A percentile compares a stretch with the other conserved stretches of the same genome.
Conservation (phyloP, 2,329 filamentous ascomycete genomes). For the Sporothrix humicola region DNA sequence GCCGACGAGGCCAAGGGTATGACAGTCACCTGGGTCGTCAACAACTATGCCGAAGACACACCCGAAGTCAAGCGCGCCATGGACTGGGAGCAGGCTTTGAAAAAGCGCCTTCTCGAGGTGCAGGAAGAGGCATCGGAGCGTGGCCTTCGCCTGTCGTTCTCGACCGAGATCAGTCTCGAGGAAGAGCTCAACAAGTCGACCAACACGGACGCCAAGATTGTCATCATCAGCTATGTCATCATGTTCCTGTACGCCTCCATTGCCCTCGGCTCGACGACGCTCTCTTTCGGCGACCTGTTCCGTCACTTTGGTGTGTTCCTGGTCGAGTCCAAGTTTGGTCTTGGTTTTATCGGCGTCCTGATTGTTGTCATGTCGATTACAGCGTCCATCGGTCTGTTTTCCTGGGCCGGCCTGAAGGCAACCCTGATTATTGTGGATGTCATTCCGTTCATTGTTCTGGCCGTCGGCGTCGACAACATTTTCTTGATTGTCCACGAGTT, state of each 20-base stretch:
- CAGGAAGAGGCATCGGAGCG: conserved; percentile 78
- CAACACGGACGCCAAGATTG: conserved; percentile 96
- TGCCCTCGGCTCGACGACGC: conserved; percentile 84
- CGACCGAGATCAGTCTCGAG: conserved; percentile 91
- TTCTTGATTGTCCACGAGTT: conserved; percentile 99
- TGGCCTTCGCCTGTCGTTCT: conserved; percentile 89
- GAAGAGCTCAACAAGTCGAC: conserved; percentile 97
- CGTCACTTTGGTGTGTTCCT: conserved; percentile 82
- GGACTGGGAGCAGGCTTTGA: conserved; percentile 86
- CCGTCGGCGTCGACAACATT: conserved; percentile 98
- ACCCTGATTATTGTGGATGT: conserved; percentile 98
- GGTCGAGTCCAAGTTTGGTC: conserved; percentile 94
- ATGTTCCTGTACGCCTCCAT: conserved; percentile 98
- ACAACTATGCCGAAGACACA: conserved; percentile 79
- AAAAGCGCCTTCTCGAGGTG: conserved; percentile 73
- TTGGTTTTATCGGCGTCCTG: conserved; percentile 91
- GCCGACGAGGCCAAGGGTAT: conserved; percentile 78
- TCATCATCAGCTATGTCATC: conserved; percentile 94
- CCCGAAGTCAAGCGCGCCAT: conserved; percentile 73
- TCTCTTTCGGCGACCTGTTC: conserved; percentile 77
- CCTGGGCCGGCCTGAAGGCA: conserved; percentile 87
- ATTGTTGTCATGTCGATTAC: conserved; percentile 98
- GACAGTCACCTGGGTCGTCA: conserved; percentile 93
- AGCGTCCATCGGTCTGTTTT: conserved; percentile 93
- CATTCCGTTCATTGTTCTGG: conserved; percentile 94